Base-by-base conservation (phyloP, 2,329 filamentous ascomycete species). In the Aspergillus tubingensis region DNA sequence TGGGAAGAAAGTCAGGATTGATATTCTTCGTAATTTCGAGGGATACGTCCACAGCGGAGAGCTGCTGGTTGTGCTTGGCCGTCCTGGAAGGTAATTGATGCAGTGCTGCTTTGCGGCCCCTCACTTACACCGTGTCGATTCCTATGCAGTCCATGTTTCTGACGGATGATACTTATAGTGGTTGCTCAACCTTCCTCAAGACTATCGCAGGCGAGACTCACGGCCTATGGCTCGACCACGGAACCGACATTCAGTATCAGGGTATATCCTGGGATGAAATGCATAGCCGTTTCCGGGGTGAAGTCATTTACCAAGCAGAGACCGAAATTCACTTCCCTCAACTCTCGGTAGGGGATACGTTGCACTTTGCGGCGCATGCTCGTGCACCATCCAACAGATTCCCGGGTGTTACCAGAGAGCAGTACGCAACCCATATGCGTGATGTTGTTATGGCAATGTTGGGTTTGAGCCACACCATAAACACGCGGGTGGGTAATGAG, bases 231-330 rank as follows among this genome's bases (percentile, higher is more conserved):
- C 81, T 95, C 13, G 89, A 91, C 51, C 78, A 88, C 3, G 78
- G 81, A 10, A 88, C 90, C 0, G 86, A 91, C 63, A 86, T 96
- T 72, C 94, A 96, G 77, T 96, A 96, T 71, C 89, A 95, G 57
- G 79, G 77, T 25, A 74, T 78, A 69, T 80, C 85, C 11, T 83
- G 89, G 58, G 78, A 90, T 68, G 84, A 91, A 69, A 93, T 94
- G 89, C 86, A 91, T 77, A 85, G 85, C 11, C 81, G 80, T 2
- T 92, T 93, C 76, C 88, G 90, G n/a, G 91, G 91, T 64, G 91
- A 95, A 76, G 89, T 90, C 63, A 92, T 94, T 73, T 95, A 94
- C 77, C 92, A 90, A 1, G 90, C 90, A 55, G 91, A 94, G 75
- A 88, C 91, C 27, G 91, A 95, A 71, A 88, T 90, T 4, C 90